Conservation (phyloP, 495 filamentous ascomycete genomes). For the Parachaetomium inaequale region DNA sequence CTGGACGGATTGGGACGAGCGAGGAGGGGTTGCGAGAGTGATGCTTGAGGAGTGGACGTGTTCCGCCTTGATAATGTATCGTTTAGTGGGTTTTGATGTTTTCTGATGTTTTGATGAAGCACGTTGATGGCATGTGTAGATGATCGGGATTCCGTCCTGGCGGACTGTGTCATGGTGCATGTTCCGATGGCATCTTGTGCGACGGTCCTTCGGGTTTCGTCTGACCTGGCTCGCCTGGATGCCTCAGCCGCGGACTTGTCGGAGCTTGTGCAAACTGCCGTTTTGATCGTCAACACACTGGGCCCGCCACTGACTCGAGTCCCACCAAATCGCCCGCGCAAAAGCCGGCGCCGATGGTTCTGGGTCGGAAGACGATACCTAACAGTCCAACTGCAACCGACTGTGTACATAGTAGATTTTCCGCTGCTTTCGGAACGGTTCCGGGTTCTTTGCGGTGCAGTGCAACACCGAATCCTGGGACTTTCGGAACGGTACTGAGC, state of each 20-base stretch:
- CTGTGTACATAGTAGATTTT: too few species aligned
- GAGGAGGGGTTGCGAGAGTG: background rate
- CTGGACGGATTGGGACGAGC: slow-evolving; percentile 2
- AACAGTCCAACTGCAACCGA: too few species aligned
- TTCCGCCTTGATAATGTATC: background rate
- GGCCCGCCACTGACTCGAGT: background rate
- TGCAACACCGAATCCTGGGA: background rate
- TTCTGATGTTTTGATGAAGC: background rate
- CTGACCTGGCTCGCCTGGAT: background rate
- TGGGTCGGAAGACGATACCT: background rate
- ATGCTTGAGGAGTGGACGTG: background rate
- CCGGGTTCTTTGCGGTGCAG: background rate
- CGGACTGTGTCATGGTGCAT: background rate
- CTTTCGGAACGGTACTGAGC: background rate
- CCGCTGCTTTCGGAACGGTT: background rate
- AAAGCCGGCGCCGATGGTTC: background rate
- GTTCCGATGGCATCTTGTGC: background rate
- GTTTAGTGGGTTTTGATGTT: background rate
- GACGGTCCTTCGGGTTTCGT: background rate
- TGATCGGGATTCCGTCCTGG: background rate
- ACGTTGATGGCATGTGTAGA: background rate
- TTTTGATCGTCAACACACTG: background rate
- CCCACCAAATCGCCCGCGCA: background rate
- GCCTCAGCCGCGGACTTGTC: background rate
- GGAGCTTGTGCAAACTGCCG: background rate